These are phyloP conservation scores for Ophiostoma piceae DNA, from an alignment of 2,329 filamentous ascomycete species.

Conservation along the genomic window DNA sequence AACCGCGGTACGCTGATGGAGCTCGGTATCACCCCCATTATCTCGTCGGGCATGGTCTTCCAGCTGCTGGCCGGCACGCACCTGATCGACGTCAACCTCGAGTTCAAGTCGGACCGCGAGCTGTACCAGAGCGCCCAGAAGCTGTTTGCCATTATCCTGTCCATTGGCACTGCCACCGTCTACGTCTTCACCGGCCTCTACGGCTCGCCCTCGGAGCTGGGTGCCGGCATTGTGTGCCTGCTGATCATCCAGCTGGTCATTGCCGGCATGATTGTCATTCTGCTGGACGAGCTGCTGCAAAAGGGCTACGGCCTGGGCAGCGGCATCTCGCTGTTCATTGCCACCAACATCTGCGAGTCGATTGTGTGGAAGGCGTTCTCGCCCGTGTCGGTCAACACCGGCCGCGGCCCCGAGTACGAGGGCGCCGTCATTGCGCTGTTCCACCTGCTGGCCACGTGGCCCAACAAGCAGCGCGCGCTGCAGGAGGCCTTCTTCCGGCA, in stretches of 20 bases:
- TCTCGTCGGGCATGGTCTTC: conserved; percentile 99
- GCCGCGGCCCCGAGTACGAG: conserved; percentile 97
- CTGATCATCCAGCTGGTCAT: conserved; percentile 96
- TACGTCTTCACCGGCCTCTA: conserved; percentile 98
- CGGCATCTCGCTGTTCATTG: conserved; percentile 98
- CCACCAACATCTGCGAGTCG: conserved; percentile 99
- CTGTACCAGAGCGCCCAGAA: conserved; percentile 99
- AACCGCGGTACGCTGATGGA: conserved; percentile 97
- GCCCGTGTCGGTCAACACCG: conserved; percentile 98
- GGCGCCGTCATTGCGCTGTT: conserved; percentile 96
- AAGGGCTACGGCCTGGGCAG: conserved; percentile 98
- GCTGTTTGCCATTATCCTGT: conserved; percentile 94
- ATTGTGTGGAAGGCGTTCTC: conserved; percentile 99
- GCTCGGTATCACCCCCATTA: conserved; percentile 95
- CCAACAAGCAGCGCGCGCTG: conserved; percentile 97
- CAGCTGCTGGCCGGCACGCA: conserved; percentile 99
- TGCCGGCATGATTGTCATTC: conserved; percentile 96
- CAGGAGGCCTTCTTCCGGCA: conserved; percentile 99
- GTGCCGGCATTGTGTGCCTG: conserved; percentile 96
- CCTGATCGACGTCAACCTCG: conserved; percentile 99
- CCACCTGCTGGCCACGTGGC: conserved; percentile 96
- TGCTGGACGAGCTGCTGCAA: conserved; percentile 97
- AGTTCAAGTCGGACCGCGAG: conserved; percentile 99
- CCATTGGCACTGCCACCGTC: conserved; percentile 94
- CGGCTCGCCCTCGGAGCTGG: conserved; percentile 91